Evolutionary conservation across 2,329 filamentous ascomycete species (phyloP), one percentile per base, ranked within the genome.

Genomic region (Onygenales sp.): DNA sequence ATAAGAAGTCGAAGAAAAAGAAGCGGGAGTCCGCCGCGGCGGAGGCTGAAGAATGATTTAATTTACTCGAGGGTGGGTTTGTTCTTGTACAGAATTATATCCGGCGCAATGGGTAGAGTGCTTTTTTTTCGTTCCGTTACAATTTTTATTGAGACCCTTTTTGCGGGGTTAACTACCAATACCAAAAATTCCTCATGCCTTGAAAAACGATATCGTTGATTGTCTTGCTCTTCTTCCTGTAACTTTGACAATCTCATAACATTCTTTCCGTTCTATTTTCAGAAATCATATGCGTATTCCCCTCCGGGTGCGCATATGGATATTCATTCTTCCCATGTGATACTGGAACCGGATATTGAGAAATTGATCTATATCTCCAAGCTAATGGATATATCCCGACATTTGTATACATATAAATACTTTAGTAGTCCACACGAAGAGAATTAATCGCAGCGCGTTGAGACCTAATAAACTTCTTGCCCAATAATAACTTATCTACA

Each of bases 1-100:
- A 81, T 74, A 84, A 82, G 73, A 74, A 73, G 62, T 72, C 70
- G 57, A 72, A 67, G 60, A 70, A 70, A 62, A 67, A 64, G 62
- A 69, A 68, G 60, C 66, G 63, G 51, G 66, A 67, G 60, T 61
- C 39, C 32, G 55, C 54, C 14, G 59, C 52, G 10, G 57, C 56
- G 17, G 63, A 62, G 53, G 63, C 64, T 45, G 59, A 50, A 43
- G 61, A 63, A 46, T 62, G 60, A 56, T 44, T 13, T 40, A 2
- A 9, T 40, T 21, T 40, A 32, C 17, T 14, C 11, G 10, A 14
- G 27, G 14, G 27, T 43, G 42, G 31, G 13, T 52, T 52, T 45
- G 11, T n/a, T 48, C 39, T 46, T 47, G 17, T 17, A 14, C 46
- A 52, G 37, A 45, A 37, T 44, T 46, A 14, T 50, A 39, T 45